A percentile compares a stretch with the other conserved stretches of the same genome.
These are phyloP conservation scores for Pseudogymnoascus sp. DNA, from an alignment of 2,329 filamentous ascomycete genomes.

Conservation along the genomic window DNA sequence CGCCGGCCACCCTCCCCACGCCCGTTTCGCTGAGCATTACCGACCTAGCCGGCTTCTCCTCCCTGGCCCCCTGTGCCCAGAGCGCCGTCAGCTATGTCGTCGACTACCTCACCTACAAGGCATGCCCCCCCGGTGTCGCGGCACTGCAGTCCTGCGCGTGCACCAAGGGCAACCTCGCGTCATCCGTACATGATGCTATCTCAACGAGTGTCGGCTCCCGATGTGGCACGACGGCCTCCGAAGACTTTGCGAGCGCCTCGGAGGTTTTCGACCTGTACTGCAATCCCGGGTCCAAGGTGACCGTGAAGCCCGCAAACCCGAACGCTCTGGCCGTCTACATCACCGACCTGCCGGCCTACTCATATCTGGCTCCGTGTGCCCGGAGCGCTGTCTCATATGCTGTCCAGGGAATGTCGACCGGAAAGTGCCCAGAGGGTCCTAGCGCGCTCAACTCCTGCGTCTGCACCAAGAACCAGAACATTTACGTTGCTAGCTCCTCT, in stretches of 20 bases:
- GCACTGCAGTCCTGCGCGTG: constrained; percentile 44
- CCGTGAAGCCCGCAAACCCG: constrained; percentile 24
- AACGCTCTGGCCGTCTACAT: constrained; percentile 39
- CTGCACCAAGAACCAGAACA: constrained; percentile 43
- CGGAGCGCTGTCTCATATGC: constrained; percentile 31
- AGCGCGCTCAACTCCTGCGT: constrained; percentile 41
- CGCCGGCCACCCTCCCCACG: constrained; percentile 11
- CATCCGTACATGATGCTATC: constrained; percentile 22
- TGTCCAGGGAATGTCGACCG: constrained; percentile 26
- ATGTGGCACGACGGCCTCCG: constrained; percentile 39
- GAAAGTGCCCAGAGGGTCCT: constrained; percentile 32
- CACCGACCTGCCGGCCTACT: constrained; percentile 39
- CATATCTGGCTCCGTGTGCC: constrained; percentile 37
- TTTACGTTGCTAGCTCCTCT: constrained; percentile 32
- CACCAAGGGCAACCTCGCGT: constrained; percentile 24
- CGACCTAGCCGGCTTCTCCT: constrained; percentile 13
- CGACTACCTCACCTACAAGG: constrained; percentile 33
- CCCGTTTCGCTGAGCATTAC: neutral
- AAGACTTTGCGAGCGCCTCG: constrained; percentile 39
- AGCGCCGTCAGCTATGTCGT: constrained; percentile 38
- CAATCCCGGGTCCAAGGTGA: constrained; percentile 30
- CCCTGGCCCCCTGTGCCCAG: constrained; percentile 42
- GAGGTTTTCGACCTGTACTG: constrained; percentile 41
- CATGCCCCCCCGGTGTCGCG: constrained; percentile 36
- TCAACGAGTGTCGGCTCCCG: constrained; percentile 33